Evolutionary conservation across 2,329 filamentous ascomycete genomes (phyloP), one percentile per base, ranked within the genome.

Genomic region (Didymella segeticola): DNA sequence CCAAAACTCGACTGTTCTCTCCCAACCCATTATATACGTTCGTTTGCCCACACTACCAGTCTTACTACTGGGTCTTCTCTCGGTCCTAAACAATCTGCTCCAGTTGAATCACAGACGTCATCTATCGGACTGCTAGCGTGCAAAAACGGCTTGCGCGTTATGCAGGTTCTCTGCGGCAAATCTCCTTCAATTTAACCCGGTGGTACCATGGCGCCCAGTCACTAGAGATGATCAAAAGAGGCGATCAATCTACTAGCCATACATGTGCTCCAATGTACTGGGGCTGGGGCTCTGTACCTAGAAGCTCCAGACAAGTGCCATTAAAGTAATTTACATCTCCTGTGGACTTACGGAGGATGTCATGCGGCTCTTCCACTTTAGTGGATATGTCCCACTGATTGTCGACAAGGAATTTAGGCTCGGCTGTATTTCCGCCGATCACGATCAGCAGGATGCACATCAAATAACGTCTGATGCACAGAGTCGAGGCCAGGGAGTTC

Each of bases 181-280:
- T 43, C 26, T 31, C 23, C 37, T 53, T 53, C 43, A 53, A 58
- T 42, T 33, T 57, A 53, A 58, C 17, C 43, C 49, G 43, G 52
- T 56, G 46, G 47, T 29, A 56, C 55, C 41, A 45, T 26, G 38
- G 43, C 43, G 30, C 26, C 43, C 30, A 47, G 43, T 53, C 42
- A 47, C 30, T 53, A 12, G 19, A 12, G 8, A 7, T 47, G 14
- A 37, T 19, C 17, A 22, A 12, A n/a, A 26, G 20, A 37, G 2
- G 37, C 31, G 49, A 17, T 11, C 25, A 10, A 31, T 7, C 4
- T 5, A 27, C 27, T n/a, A 14, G 17, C 15, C 36, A 33, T 6
- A 5, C 2, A 6, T 10, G 15, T 19, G 25, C n/a, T 5, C 12
- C 22, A n/a, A n/a, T 31, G 43, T n/a, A n/a, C n/a, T n/a, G n/a